Base-by-base conservation (phyloP, 768 basidiomycete species). In the Pleurotus sapidus region DNA sequence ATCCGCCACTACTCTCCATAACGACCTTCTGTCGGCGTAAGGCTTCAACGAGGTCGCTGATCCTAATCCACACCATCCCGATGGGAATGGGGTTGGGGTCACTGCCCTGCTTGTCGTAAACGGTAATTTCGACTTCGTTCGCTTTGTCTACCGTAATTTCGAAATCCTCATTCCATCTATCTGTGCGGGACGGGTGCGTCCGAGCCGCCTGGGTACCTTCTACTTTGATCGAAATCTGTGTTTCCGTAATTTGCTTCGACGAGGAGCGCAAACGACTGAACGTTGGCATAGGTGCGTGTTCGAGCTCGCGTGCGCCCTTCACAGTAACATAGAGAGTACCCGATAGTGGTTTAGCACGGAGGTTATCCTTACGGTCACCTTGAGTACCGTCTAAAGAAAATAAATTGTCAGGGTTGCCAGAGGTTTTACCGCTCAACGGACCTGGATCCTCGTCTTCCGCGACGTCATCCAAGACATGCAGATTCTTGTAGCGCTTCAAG, bases 81-180 rank as follows among this genome's bases (percentile, higher is more conserved):
- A 98, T 95, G 34, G 95, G 95, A 12, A 91, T 82, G 1, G 93
- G 87, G 62, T 93, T 83, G 12, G 77, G 75, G 60, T 94, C 92
- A 57, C 86, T 88, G 17, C 84, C 82, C 65, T 92, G 91, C 64
- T 93, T 93, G 72, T 99, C 97, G 65, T 94, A 95, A 30, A 99
- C 84, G 27, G 93, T 91, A 51, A 99, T 88, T 74, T 98, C 97
- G 49, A 98, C 91, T 78, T 99, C 97, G 68, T 96, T 98, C 12
- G 96, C 95, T 72, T 98, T 98, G 77, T 98, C 96, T 40, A 98
- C 91, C 0, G 88, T 80, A 58, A 99, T 93, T 71, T 96, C 94
- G 60, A 98, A 98, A 58, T 95, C 92, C 72, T 99, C 95, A 68
- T 93, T 93, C 97, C 97, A 99, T 46, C 91, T 87, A 72, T 98